phyloP scores from a whole-genome alignment of 1,284 basidiomycete genomes.

The Ceratobasidium sp. region DNA sequence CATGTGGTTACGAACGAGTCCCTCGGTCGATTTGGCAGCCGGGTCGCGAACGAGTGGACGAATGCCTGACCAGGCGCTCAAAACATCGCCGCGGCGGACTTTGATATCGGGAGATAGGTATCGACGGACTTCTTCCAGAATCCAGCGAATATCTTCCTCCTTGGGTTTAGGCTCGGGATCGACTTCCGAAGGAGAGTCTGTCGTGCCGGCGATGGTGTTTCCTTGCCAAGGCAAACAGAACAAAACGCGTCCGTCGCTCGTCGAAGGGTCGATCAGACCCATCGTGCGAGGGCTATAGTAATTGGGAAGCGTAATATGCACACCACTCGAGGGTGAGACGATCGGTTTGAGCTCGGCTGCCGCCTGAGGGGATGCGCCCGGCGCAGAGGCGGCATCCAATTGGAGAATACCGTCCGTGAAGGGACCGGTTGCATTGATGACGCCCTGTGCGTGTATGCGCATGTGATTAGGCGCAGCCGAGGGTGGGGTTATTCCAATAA shows the following conservation, averaged over 20 bases:
- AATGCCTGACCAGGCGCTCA: slow-evolving; percentile 93
- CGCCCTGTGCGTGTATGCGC: slow-evolving; percentile 58
- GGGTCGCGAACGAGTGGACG: slow-evolving; percentile 91
- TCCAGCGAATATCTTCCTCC: slow-evolving; percentile 97
- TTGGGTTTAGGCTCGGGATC: slow-evolving; percentile 80
- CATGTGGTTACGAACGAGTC: slow-evolving; percentile 93
- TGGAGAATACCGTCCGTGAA: slow-evolving; percentile 88
- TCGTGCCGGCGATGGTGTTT: slow-evolving; percentile 96
- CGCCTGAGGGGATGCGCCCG: slow-evolving; percentile 48
- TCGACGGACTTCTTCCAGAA: slow-evolving; percentile 88
- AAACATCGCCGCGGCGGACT: slow-evolving; percentile 94
- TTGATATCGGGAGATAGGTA: slow-evolving; percentile 94
- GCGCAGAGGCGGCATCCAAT: slow-evolving; percentile 56
- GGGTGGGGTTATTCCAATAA: slow-evolving; percentile 5
- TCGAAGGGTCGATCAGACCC: slow-evolving; percentile 94
- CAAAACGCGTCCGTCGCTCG: slow-evolving; percentile 95
- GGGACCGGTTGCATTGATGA: slow-evolving; percentile 97
- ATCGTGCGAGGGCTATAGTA: slow-evolving; percentile 96
- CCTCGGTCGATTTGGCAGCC: slow-evolving; percentile 79
- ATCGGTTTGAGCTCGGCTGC: slow-evolving; percentile 84
- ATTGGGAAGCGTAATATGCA: slow-evolving; percentile 96
- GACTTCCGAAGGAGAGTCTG: slow-evolving; percentile 84
- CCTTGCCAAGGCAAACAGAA: slow-evolving; percentile 99
- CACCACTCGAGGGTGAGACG: slow-evolving; percentile 90
- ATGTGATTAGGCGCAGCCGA: slow-evolving; percentile 6